Evolutionary conservation across 2,329 filamentous ascomycete species (phyloP).

Genomic region (Myriosclerotinia duriaeana): DNA sequence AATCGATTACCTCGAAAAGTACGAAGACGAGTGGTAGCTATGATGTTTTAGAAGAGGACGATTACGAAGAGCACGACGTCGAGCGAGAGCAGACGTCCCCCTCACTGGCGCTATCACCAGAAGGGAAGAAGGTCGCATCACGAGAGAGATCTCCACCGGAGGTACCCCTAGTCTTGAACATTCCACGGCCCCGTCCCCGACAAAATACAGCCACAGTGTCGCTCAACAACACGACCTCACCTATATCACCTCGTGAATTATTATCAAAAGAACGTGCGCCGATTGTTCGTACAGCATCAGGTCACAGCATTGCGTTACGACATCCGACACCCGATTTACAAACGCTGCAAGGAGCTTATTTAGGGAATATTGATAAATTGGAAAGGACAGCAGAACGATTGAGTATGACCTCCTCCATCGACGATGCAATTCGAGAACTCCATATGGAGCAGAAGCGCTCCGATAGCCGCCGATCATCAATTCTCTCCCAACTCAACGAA

Average conservation of each 20-base stretch:
- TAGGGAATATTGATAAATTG: constrained; percentile 68
- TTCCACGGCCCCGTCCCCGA: constrained; percentile 29
- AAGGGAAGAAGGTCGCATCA: constrained; percentile 21
- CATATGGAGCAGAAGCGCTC: constrained; percentile 69
- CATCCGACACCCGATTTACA: constrained; percentile 64
- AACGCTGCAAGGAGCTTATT: constrained; percentile 59
- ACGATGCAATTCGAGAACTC: constrained; percentile 72
- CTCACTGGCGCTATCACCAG: constrained; percentile 13
- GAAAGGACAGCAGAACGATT: constrained; percentile 74
- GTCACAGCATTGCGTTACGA: constrained; percentile 42
- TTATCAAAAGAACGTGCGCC: constrained; percentile 26
- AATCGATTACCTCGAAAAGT: constrained; percentile 27
- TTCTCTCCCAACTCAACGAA: constrained; percentile 49
- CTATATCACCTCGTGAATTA: constrained; percentile 24
- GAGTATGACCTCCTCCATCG: constrained; percentile 71
- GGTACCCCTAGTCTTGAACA: constrained; percentile 26
- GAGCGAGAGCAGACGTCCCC: constrained; percentile 18
- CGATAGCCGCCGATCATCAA: constrained; percentile 65
- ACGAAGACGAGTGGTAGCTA: constrained; percentile 28
- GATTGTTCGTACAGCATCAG: constrained; percentile 37
- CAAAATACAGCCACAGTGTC: constrained; percentile 30
- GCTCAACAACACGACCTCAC: constrained; percentile 23
- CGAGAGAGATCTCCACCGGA: constrained; percentile 17
- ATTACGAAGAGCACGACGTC: constrained; percentile 25
- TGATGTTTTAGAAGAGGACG: constrained; percentile 32